phyloP scores from a whole-genome alignment of 208 protist species.

The Trypanosomatidae sp. region DNA sequence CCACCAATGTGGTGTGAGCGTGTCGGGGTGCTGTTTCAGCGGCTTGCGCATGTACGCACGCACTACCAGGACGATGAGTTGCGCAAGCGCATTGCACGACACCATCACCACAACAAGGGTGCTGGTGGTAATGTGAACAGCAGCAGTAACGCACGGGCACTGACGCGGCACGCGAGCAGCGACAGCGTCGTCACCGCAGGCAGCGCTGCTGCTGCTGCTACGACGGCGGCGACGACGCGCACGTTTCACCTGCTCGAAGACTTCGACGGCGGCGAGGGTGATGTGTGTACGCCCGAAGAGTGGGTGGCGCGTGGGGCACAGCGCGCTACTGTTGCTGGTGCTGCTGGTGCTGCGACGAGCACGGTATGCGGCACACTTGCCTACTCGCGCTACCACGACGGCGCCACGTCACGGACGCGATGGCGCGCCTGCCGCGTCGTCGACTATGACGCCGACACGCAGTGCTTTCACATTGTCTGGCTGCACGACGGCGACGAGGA shows the following conservation, averaged over 20 bases:
- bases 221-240: conserved; percentile 5
- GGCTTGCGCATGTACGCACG: conserved; percentile 47
- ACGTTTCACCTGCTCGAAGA: conserved; percentile 76
- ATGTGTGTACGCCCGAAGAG: conserved; percentile 51
- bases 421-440: conserved; percentile 69
- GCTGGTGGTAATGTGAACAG: neutral
- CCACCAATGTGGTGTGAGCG: too few species aligned
- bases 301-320: conserved; percentile 59
- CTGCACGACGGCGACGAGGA: too few species aligned
- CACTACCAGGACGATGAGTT: conserved; percentile 47
- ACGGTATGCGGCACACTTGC: conserved; percentile 51
- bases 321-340: too few species aligned
- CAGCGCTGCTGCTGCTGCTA: too few species aligned
- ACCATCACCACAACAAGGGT: neutral
- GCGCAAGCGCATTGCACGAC: conserved; percentile 2
- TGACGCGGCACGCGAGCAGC: neutral
- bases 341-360: neutral
- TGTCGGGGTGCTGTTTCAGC: conserved; percentile 48
- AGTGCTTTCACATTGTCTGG: conserved; percentile 71
- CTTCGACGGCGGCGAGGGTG: conserved; percentile 72
- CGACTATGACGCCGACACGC: conserved; percentile 40
- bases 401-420: conserved; percentile 8
- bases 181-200: neutral
- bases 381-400: conserved; percentile 67
- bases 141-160: neutral